A percentile compares a stretch with the other conserved stretches of the same genome.
phyloP scores from a whole-genome alignment of 345 rosid genomes.

The Salix purpurea region DNA sequence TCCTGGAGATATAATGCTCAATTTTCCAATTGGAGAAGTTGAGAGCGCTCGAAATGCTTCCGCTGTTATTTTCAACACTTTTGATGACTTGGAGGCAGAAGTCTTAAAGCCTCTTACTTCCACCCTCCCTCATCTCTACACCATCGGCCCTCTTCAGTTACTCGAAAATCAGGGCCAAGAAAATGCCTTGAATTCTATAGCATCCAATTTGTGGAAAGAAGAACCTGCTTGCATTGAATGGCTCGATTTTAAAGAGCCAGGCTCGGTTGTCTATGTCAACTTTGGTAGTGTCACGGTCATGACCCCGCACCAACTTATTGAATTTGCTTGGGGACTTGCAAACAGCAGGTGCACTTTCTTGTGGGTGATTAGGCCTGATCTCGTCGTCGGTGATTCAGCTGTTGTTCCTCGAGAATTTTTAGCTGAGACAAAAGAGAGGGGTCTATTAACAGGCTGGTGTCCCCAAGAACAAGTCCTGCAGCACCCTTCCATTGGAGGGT shows the following conservation, averaged over 20 bases:
- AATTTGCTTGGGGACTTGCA: constrained; percentile 26
- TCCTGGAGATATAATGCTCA: constrained; percentile 4
- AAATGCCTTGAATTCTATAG: background rate
- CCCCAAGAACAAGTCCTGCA: constrained; percentile 16
- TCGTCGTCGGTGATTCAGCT: background rate
- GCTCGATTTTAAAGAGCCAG: constrained; percentile 10
- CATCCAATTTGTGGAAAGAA: constrained; percentile 17
- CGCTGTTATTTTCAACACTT: constrained; percentile 9
- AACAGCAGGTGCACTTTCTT: constrained; percentile 12
- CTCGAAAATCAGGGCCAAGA: background rate
- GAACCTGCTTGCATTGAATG: constrained; percentile 4
- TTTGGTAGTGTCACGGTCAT: constrained; percentile 15
- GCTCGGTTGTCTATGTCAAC: constrained; percentile 8
- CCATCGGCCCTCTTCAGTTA: constrained; percentile 8
- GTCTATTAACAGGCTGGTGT: constrained; percentile 10
- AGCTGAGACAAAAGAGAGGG: constrained; percentile 7
- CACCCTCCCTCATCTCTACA: background rate
- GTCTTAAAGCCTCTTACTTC: background rate
- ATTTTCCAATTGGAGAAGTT: background rate
- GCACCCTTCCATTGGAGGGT: constrained; percentile 18
- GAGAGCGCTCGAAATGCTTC: constrained; percentile 8
- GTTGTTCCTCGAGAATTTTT: constrained; percentile 16
- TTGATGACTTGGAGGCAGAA: constrained; percentile 12
- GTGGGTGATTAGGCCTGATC: constrained; percentile 29
- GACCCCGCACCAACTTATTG: constrained; percentile 10